phyloP scores from a whole-genome alignment of 1,139 yeast genomes.

The Saccharomycopsis hybrid region DNA sequence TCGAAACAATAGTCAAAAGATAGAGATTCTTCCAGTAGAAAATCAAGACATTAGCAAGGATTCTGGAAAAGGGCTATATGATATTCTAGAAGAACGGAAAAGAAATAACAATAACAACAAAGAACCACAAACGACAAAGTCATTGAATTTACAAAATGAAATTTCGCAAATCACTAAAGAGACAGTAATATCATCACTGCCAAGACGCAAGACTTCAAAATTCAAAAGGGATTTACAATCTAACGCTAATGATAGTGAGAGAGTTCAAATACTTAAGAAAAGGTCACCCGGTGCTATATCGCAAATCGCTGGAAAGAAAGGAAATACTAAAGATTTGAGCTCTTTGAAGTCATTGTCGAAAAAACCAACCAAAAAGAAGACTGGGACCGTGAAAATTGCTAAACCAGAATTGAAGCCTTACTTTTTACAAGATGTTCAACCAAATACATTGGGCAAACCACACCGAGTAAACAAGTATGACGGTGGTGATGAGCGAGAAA shows the following conservation, averaged over 20 bases:
- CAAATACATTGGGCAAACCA: not conserved
- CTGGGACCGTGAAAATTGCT: not conserved
- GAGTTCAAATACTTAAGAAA: not conserved
- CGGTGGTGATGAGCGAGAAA: not conserved
- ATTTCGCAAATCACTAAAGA: not conserved
- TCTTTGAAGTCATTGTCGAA: not conserved
- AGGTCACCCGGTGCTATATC: too few relatives aligned
- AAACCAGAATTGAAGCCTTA: not conserved
- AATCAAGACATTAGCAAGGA: not conserved
- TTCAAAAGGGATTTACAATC: conserved; percentile 35
- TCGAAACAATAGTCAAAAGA: too few relatives aligned
- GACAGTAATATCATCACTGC: conserved; percentile 24
- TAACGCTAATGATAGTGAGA: not conserved
- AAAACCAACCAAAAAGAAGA: not conserved
- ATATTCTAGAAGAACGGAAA: conserved; percentile 14
- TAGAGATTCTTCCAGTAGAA: not conserved
- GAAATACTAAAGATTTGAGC: not conserved
- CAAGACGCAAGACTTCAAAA: not conserved
- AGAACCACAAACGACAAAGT: not conserved
- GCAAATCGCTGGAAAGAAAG: not conserved
- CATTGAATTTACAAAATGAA: not conserved
- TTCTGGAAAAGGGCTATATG: conserved; percentile 18
- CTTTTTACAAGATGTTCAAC: not conserved
- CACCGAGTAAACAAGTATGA: too few relatives aligned
- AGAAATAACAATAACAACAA: not conserved